Conservation (phyloP, 176 grass and related monocot genomes). For the Oryza rufipogon region DNA sequence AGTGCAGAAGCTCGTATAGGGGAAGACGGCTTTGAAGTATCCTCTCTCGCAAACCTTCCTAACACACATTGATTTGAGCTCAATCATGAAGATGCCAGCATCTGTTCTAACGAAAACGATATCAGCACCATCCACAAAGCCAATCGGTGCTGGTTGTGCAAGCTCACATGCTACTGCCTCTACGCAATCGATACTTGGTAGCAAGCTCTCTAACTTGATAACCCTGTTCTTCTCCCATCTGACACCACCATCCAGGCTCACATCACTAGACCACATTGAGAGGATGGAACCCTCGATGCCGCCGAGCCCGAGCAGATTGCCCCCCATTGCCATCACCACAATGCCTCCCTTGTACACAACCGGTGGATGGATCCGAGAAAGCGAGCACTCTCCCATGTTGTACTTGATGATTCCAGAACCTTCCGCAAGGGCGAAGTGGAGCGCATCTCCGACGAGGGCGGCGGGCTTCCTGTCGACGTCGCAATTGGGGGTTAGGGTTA, state of each 20-base stretch:
- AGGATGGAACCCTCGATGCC: background rate
- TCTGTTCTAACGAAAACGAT: background rate
- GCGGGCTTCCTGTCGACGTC: background rate
- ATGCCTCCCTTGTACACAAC: background rate
- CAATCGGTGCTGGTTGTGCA: background rate
- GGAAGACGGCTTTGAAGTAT: background rate
- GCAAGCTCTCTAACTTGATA: background rate
- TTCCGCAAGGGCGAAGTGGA: background rate
- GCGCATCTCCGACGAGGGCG: background rate
- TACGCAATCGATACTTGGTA: background rate
- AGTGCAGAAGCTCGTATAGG: slow-evolving; percentile 22
- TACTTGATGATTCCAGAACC: background rate
- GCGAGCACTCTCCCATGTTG: background rate
- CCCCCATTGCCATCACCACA: background rate
- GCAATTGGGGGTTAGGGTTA: background rate
- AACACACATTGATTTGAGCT: background rate
- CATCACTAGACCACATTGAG: background rate
- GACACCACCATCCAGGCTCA: background rate
- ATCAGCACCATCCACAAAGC: background rate
- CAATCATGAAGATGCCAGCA: slow-evolving; percentile 2
- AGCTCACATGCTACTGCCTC: too few species aligned
- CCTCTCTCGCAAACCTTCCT: background rate
- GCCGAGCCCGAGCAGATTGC: background rate
- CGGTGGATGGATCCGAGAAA: background rate
- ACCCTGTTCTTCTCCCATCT: background rate